Conservation (phyloP, 2,329 filamentous ascomycete genomes). For the Diaporthe sp. region DNA sequence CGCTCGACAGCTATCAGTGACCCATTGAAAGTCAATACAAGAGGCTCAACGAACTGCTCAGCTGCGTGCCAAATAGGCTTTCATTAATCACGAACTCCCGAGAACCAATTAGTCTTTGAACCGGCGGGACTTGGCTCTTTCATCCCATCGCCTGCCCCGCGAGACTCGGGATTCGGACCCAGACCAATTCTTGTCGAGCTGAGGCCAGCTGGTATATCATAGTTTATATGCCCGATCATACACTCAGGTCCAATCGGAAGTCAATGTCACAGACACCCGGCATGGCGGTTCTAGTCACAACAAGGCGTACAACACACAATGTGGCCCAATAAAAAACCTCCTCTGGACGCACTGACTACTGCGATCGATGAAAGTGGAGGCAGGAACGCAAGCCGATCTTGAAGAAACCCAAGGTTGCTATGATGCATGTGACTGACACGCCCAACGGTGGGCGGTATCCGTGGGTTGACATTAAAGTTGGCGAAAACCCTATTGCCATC, state of each 20-base stretch:
- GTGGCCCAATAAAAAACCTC: background rate
- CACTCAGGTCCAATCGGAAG: conserved; percentile 17
- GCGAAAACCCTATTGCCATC: background rate
- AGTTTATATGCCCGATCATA: background rate
- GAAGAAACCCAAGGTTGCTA: conserved; percentile 21
- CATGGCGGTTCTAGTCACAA: conserved; percentile 6
- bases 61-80: background rate
- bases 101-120: conserved; percentile 10
- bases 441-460: conserved; percentile 8
- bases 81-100: conserved; percentile 1
- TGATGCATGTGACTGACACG: conserved; percentile 22
- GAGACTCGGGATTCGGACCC: conserved; percentile 1
- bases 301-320: background rate
- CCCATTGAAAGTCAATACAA: background rate
- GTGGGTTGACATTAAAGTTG: background rate
- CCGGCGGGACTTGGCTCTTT: background rate
- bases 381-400: conserved; percentile 19
- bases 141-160: conserved; percentile 16
- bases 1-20: background rate
- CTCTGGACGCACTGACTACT: background rate
- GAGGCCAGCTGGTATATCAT: background rate
- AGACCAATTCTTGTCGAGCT: background rate
- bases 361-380: conserved; percentile 7
- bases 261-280: conserved; percentile 1
- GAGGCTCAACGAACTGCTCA: background rate